Evolutionary conservation across 441 rosid genomes (phyloP).

Genomic region (Populus tomentosa): DNA sequence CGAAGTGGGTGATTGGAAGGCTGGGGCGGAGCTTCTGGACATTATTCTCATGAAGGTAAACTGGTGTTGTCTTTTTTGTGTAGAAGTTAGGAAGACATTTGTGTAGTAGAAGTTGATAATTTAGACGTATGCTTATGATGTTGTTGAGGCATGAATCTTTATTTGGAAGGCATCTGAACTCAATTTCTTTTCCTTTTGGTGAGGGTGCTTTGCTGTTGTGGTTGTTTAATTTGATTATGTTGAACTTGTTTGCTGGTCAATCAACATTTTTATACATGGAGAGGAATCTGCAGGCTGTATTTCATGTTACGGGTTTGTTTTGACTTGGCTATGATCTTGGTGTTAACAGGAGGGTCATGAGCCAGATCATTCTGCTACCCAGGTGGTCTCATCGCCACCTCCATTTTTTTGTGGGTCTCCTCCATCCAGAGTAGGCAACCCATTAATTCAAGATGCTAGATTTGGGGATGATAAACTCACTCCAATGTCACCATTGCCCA

Average conservation of each 20-base stretch:
- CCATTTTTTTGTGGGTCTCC: slow-evolving; percentile 71
- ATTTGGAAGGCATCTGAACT: background rate
- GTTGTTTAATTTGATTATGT: background rate
- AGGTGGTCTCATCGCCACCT: slow-evolving; percentile 63
- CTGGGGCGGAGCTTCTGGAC: slow-evolving; percentile 75
- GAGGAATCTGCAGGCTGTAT: background rate
- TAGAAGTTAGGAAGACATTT: slow-evolving; percentile 29
- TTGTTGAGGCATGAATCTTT: background rate
- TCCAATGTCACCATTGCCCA: slow-evolving; percentile 26
- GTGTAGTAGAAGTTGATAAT: slow-evolving; percentile 38
- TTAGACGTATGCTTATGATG: slow-evolving; percentile 42
- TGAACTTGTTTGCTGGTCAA: background rate
- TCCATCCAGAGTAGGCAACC: slow-evolving; percentile 72
- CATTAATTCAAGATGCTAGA: slow-evolving; percentile 70
- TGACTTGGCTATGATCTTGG: background rate
- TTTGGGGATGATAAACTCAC: slow-evolving; percentile 59
- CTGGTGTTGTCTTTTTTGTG: background rate
- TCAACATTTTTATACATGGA: background rate
- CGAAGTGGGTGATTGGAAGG: slow-evolving; percentile 47
- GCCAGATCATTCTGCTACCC: slow-evolving; percentile 36
- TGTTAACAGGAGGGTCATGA: slow-evolving; percentile 53
- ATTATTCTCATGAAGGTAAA: slow-evolving; percentile 62
- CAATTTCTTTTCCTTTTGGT: background rate
- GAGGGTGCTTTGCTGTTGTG: background rate
- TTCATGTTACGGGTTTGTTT: background rate